Evolutionary conservation across 208 protist genomes (phyloP).

Genomic region (Vickermania spadyakhi): DNA sequence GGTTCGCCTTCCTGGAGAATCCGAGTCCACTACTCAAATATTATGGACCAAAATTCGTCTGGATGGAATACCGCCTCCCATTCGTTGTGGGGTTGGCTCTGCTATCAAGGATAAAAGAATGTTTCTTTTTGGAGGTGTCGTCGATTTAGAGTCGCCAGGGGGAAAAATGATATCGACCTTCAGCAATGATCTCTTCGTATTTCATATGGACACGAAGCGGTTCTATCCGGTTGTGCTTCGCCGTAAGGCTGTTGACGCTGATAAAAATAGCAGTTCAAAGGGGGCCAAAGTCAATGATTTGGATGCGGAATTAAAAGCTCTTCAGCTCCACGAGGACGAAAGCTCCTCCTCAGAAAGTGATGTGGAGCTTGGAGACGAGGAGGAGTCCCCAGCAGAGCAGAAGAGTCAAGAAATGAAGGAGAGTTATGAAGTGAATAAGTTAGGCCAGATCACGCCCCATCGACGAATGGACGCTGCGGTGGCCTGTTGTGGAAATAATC

Average conservation of each 20-base stretch:
- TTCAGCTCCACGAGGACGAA: conserved; percentile 22
- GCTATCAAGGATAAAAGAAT: conserved; percentile 73
- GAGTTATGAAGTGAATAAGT: conserved; percentile 56
- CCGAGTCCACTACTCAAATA: not conserved
- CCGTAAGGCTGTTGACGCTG: not conserved
- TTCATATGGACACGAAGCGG: conserved; percentile 84
- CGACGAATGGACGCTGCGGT: conserved; percentile 78
- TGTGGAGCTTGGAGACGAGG: conserved; percentile 19
- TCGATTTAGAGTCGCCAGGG: conserved; percentile 80
- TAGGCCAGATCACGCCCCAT: conserved; percentile 63
- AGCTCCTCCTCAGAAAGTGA: conserved; percentile 11
- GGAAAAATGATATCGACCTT: conserved; percentile 85
- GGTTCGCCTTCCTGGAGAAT: conserved; percentile 21
- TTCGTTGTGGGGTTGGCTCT: conserved; percentile 56
- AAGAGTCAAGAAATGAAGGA: conserved; percentile 37
- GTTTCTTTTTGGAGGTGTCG: conserved; percentile 87
- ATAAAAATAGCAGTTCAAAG: conserved; percentile 5
- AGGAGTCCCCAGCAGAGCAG: not conserved
- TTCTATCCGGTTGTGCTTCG: conserved; percentile 84
- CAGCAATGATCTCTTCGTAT: conserved; percentile 85
- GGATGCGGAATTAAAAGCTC: conserved; percentile 45
- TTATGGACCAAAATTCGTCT: conserved; percentile 74
- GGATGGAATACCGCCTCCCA: conserved; percentile 78
- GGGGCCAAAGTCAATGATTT: conserved; percentile 27
- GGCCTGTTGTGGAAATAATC: conserved; percentile 44